phyloP scores from a whole-genome alignment of 129 eudicot genomes.

The Escallonia rubra region DNA sequence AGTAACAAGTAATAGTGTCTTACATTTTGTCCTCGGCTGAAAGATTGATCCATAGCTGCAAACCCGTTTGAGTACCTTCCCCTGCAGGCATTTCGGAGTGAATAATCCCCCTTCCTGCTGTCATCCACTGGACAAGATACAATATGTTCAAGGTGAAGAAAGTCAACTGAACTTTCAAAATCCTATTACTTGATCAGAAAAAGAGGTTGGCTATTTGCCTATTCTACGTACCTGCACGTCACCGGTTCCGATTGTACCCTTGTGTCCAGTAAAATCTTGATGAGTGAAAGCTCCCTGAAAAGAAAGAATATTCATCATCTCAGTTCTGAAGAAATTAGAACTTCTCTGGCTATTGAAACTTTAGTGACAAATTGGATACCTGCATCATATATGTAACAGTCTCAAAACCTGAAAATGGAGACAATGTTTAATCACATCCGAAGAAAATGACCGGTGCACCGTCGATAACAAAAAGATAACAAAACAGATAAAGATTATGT shows the following conservation, averaged over 20 bases:
- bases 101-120: slow-evolving; percentile 93
- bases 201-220: too few species aligned
- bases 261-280: slow-evolving; percentile 91
- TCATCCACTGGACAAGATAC: slow-evolving; percentile 84
- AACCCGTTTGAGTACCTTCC: slow-evolving; percentile 66
- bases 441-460: background rate
- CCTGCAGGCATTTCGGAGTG: slow-evolving; percentile 98
- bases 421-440: background rate
- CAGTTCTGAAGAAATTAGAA: background rate
- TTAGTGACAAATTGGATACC: slow-evolving; percentile 31
- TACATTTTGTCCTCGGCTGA: slow-evolving; percentile 90
- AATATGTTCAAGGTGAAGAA: background rate
- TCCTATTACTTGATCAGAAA: too few species aligned
- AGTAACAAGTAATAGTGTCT: background rate
- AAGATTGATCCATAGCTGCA: slow-evolving; percentile 94
- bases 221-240: slow-evolving; percentile 69
- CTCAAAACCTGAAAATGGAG: slow-evolving; percentile 59
- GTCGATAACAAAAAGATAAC: background rate
- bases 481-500: background rate
- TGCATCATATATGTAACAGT: slow-evolving; percentile 92
- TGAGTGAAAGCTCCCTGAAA: slow-evolving; percentile 77
- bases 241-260: slow-evolving; percentile 78
- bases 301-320: background rate
- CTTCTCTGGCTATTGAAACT: background rate
- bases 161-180: too few species aligned